Evolutionary conservation across 805 yeast genomes (phyloP), one percentile per base, ranked within the genome.

Genomic region (Metschnikowia orientalis): DNA sequence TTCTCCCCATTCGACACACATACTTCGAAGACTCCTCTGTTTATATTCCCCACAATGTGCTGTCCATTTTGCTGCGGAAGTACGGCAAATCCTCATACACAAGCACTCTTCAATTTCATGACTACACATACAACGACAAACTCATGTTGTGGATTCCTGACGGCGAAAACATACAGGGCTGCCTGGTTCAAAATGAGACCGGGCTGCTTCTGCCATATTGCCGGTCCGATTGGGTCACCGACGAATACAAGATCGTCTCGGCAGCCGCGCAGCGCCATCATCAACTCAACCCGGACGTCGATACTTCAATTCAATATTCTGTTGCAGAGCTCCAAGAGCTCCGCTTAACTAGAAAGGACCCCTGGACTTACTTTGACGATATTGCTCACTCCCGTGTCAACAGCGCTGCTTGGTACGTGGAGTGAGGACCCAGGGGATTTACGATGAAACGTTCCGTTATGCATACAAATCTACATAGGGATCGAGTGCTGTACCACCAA

Each of bases 141-240:
- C 54, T 71, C 31, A 53, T 56, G 14, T 42, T 70, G 21, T 71
- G 76, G 77, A 73, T 71, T 3, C 62, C 71, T 4, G 67, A 69
- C 42, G 47, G 53, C 15, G 43, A 62, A 6, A 70, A 75, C 47
- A 6, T 25, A 18, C 6, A 16, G 26, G 55, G 55, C 23, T 45
- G 48, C 8, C 32, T 47, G 10, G 51, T 56, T 4, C 37, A 45
- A 9, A 45, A 65, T 22, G 56, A 73, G 9, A 69, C 73, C 6
- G 32, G 42, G 3, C 47, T 51, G 16, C 42, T 70, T 27, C 59
- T 33, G 24, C 19, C 16, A 10, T 8, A 23, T 12, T 41, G 45
- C 24, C 28, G 23, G 20, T 37, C 37, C 5, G 33, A 9, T 12
- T 42, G 44, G 46, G 17, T 44, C 18, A 35, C 58, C 34, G 68